Evolutionary conservation across 352 stramenopile genomes (phyloP), one percentile per base, ranked within the genome.

Genomic region (Pythium aquatile): DNA sequence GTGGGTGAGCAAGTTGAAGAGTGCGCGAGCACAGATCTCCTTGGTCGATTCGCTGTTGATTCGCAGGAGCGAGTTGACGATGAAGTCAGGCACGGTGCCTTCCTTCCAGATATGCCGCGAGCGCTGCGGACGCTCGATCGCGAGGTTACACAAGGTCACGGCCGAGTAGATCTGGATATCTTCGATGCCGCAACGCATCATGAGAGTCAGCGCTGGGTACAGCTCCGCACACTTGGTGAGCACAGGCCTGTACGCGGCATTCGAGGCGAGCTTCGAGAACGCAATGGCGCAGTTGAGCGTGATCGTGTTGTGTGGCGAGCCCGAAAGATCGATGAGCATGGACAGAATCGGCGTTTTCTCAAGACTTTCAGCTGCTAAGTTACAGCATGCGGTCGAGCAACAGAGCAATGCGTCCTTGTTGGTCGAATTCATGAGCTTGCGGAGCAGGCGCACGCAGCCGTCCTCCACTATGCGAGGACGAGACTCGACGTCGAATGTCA

Each of bases 101-200:
- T 94, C 85, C 54, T 90, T 91, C 85, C 85, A 94, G 30, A 96
- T 85, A 65, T 91, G 77, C 5, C 78, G 78, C 29, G 77, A 78
- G 1, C 85, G 78, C 42, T 87, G 70, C 0, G 72, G 77, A 33
- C 76, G 75, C 63, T 93, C 85, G 9, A 91, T 86, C 0, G 83
- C 83, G 26, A 96, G 66, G 58, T 94, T 96, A 69, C 88, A 96
- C 26, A 96, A 70, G 24, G 85, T 83, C 17, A 91, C 85, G 20
- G 87, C 88, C n/a, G 82, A 94, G 75, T 94, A 93, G 63, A 95
- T 93, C 65, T 96, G 88, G 29, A 94, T 94, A 46, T 94, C 81
- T 39, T 94, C 85, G 39, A 92, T 83, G 8, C 85, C 87, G 49
- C 84, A 94, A 10, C 88, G 85, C 88, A 96, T 96, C 87, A 96